These are phyloP conservation scores for Clarireedia hainanense DNA, from an alignment of 2,329 filamentous ascomycete genomes.

Conservation along the genomic window DNA sequence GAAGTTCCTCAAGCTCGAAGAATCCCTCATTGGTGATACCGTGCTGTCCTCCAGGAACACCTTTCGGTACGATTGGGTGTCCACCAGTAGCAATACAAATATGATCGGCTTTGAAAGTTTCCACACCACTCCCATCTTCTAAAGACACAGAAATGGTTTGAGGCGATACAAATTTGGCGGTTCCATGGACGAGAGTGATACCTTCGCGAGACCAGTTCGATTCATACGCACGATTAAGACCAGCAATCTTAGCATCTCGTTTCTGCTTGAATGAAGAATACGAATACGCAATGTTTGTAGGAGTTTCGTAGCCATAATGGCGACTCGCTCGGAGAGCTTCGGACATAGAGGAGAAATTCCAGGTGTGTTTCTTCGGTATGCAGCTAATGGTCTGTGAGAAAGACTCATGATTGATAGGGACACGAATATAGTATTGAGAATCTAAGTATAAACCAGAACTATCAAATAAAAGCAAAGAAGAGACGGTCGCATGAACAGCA, in stretches of 20 bases:
- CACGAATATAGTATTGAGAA: too few species aligned
- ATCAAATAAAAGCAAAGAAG: too few species aligned
- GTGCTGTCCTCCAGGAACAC: constrained; percentile 37
- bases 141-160: constrained; percentile 37
- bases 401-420: not conserved
- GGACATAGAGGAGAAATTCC: constrained; percentile 41
- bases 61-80: constrained; percentile 33
- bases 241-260: constrained; percentile 37
- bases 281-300: constrained; percentile 34
- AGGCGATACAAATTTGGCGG: constrained; percentile 36
- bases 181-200: constrained; percentile 41
- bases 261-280: constrained; percentile 40
- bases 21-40: constrained; percentile 45
- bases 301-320: constrained; percentile 41
- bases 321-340: constrained; percentile 38
- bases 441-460: too few species aligned
- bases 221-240: constrained; percentile 41
- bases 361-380: constrained; percentile 45
- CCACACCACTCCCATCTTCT: constrained; percentile 33
- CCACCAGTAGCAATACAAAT: constrained; percentile 42
- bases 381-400: constrained; percentile 30
- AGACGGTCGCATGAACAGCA: too few species aligned
- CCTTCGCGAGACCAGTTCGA: constrained; percentile 41
- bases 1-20: constrained; percentile 42
- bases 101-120: constrained; percentile 36